Conservation (phyloP, 495 filamentous ascomycete species). For the Jackrogersella multiformis region DNA sequence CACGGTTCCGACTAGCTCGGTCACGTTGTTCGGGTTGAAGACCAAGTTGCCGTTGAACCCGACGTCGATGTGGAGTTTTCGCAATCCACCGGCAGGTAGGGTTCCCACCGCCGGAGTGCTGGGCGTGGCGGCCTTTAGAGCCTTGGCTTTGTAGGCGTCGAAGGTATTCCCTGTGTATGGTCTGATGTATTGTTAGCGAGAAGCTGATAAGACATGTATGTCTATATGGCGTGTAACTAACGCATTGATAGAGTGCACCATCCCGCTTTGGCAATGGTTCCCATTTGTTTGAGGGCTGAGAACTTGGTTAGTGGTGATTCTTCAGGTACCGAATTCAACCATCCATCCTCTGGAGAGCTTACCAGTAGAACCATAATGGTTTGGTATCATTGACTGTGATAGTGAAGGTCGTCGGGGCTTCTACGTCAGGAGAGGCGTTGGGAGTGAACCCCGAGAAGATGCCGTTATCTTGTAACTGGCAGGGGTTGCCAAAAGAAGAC, state of each 20-base stretch:
- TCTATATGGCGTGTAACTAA: slow-evolving; percentile 28
- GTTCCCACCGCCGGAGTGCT: slow-evolving; percentile 46
- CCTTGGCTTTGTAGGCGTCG: slow-evolving; percentile 46
- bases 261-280: slow-evolving; percentile 54
- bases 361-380: slow-evolving; percentile 70
- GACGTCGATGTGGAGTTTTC: slow-evolving; percentile 49
- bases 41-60: slow-evolving; percentile 45
- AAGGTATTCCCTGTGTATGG: slow-evolving; percentile 49
- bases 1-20: slow-evolving; percentile 47
- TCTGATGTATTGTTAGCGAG: slow-evolving; percentile 35
- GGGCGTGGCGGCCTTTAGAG: slow-evolving; percentile 39
- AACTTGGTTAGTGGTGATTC: slow-evolving; percentile 7
- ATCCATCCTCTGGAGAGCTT: neutral
- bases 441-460: slow-evolving; percentile 63
- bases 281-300: slow-evolving; percentile 48
- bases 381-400: slow-evolving; percentile 66
- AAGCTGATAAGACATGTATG: neutral
- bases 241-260: slow-evolving; percentile 55
- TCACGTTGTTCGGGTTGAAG: slow-evolving; percentile 52
- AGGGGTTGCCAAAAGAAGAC: slow-evolving; percentile 66
- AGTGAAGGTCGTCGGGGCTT: slow-evolving; percentile 58
- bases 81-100: slow-evolving; percentile 48
- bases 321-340: too few relatives aligned
- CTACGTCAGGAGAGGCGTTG: slow-evolving; percentile 41
- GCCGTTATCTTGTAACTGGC: slow-evolving; percentile 58